These are phyloP conservation scores for Ophiostoma sp. DNA, from an alignment of 2,329 filamentous ascomycete species.

Conservation along the genomic window DNA sequence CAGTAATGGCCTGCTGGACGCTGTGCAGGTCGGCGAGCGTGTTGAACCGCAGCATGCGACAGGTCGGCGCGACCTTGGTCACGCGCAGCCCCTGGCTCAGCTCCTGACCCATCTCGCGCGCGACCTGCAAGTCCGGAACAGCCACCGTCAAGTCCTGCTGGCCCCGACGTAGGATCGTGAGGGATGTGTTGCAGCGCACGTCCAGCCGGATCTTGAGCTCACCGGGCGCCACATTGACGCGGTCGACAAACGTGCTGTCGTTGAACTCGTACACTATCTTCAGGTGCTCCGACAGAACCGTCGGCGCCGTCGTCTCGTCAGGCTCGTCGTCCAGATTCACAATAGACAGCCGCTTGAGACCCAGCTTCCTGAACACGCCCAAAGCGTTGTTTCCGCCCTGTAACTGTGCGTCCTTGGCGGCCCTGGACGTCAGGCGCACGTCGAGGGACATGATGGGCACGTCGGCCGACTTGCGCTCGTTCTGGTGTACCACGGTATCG, in stretches of 20 bases:
- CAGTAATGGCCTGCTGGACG: constrained; percentile 75
- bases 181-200: constrained; percentile 53
- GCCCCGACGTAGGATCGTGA: constrained; percentile 64
- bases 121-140: constrained; percentile 61
- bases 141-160: constrained; percentile 75
- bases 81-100: constrained; percentile 60
- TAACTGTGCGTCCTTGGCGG: constrained; percentile 40
- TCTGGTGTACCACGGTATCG: constrained; percentile 61
- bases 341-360: constrained; percentile 64
- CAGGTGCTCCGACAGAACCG: constrained; percentile 70
- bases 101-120: constrained; percentile 57
- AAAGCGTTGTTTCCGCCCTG: constrained; percentile 48
- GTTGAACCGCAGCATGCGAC: constrained; percentile 67
- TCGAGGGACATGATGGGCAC: constrained; percentile 58
- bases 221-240: constrained; percentile 74
- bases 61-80: constrained; percentile 54
- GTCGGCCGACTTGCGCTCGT: constrained; percentile 67
- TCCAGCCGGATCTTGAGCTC: constrained; percentile 64
- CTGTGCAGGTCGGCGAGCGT: constrained; percentile 64
- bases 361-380: constrained; percentile 46
- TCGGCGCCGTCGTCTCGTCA: constrained; percentile 54
- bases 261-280: constrained; percentile 71
- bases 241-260: constrained; percentile 73
- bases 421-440: constrained; percentile 31
- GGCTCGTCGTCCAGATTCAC: constrained; percentile 65